Base-by-base conservation (phyloP, 2,329 filamentous ascomycete species). In the Leptographium procerum region DNA sequence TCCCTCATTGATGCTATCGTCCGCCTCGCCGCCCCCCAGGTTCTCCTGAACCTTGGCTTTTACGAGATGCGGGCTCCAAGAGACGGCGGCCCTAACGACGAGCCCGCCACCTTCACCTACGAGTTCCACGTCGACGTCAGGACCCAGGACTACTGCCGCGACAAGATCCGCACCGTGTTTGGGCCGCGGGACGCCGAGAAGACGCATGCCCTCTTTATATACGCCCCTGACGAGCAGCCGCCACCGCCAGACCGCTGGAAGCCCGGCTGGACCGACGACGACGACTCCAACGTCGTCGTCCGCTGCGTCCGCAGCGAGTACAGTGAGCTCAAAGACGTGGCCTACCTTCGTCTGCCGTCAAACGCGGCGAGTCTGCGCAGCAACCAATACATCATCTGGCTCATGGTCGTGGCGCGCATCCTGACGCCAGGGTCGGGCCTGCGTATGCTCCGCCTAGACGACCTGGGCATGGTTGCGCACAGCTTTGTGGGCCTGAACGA, bases 351-450 rank as follows among this genome's bases (percentile, higher is more conserved):
- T 13, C 13, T 59, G 28, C 58, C 52, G 9, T 8, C 8, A 16
- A 29, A 47, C 14, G 58, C 50, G 13, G 22, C 45, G 11, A 9
- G 36, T 5, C 55, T 61, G 16, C 10, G 33, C 3, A 16, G 50
- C 36, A 59, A 61, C 52, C 52, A 60, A n/a, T 61, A 59, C 34
- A 13, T 26, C 5, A 34, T 16, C 11, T 59, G 52, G 57, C 26
- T 60, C 40, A 24, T 57, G 14, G 29, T 56, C 13, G 52, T 56
- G 19, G 60, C 58, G 4, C 61, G 61, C 55, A 60, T 63, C 40
- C 50, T 63, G 36, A 58, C 57, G 2, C 61, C 61, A 3, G 61
- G 61, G 19, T 58, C 61, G 2, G 61, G 61, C 50, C 40, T 59
- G 5, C 59, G 57, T 14, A 22, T 19, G 14, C 28, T 62, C 2